Base-by-base conservation (phyloP, 179 eudicot genomes). In the Beta macrorhiza region DNA sequence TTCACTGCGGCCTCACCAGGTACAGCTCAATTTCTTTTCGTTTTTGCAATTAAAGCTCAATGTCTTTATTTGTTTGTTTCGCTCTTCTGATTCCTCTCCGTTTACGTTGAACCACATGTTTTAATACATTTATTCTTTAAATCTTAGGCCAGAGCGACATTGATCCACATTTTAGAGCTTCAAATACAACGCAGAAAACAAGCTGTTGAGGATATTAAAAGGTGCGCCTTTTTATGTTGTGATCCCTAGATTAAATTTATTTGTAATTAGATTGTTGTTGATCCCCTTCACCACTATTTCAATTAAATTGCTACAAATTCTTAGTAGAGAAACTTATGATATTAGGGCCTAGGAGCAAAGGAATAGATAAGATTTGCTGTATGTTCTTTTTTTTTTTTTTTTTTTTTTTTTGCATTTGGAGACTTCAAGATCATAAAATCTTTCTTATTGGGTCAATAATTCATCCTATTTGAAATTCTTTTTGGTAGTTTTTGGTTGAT, bases 1-100 rank as follows among this genome's bases (percentile, higher is more conserved):
- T 85, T 90, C 97, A 56, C 78, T 95, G 82, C 92, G 99, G 51
- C 98, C 99, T 62, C 99, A 95, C 80, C 99, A 93, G 97, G 99
- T 91, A 64, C 6, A 29, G 19, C 52, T 75, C 67, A 58, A 49
- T 25, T 29, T 9, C 42, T 37, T 37, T 37, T 37, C 42, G 0
- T 37, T 37, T 37, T 37, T 37, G 42, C 42, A 37, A 37, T 37
- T 3, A 37, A 37, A 29, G 20, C 52, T 75, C 67, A 52, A 49
- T 25, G 20, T 9, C 5, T 57, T 52, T 1, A 49, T n/a, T 59
- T n/a, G 42, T 1, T 51, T 47, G 47, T 47, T 55, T 52, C 51
- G 9, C 3, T 65, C 47, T 25, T 55, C 45, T 44, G 9, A 0
- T 74, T 32, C 22, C 17, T 63, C 44, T 42, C 9, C 71, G 22